Evolutionary conservation across 257 asterid species (phyloP).

Genomic region (Vinca minor): DNA sequence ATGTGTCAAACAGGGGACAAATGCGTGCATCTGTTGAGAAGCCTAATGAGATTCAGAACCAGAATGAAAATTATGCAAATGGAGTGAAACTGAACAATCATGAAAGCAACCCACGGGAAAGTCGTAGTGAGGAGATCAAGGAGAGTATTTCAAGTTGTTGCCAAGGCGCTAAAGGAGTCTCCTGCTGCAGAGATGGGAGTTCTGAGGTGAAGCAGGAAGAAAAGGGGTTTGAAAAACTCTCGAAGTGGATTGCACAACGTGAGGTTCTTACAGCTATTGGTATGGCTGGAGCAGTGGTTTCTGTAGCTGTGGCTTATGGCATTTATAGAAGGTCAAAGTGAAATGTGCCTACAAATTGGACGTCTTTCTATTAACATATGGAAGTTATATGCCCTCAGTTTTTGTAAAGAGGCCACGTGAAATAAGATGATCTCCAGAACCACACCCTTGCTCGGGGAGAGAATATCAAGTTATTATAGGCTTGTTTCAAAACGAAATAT

Average conservation of each 20-base stretch:
- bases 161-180: slow-evolving; percentile 72
- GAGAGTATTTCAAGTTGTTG: slow-evolving; percentile 57
- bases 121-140: too few relatives aligned
- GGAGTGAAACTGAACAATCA: slow-evolving; percentile 27
- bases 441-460: too few relatives aligned
- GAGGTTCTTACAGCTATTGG: slow-evolving; percentile 60
- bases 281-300: slow-evolving; percentile 60
- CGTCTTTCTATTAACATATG: slow-evolving; percentile 2
- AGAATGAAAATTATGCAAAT: slow-evolving; percentile 35
- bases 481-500: too few relatives aligned
- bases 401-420: too few relatives aligned
- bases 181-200: slow-evolving; percentile 66
- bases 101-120: too few relatives aligned
- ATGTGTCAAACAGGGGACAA: slow-evolving; percentile 57
- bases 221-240: slow-evolving; percentile 28
- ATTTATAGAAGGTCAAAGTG: slow-evolving; percentile 52
- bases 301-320: slow-evolving; percentile 68
- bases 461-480: too few relatives aligned
- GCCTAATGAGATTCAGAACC: slow-evolving; percentile 42
- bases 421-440: too few relatives aligned
- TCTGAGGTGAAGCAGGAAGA: slow-evolving; percentile 36
- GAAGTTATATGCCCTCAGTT: slow-evolving; percentile 14
- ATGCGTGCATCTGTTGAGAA: slow-evolving; percentile 54
- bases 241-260: slow-evolving; percentile 51
- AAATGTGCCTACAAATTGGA: slow-evolving; percentile 6